Base-by-base conservation (phyloP, 2,329 filamentous ascomycete genomes). In the Ceratocystis smalleyi region DNA sequence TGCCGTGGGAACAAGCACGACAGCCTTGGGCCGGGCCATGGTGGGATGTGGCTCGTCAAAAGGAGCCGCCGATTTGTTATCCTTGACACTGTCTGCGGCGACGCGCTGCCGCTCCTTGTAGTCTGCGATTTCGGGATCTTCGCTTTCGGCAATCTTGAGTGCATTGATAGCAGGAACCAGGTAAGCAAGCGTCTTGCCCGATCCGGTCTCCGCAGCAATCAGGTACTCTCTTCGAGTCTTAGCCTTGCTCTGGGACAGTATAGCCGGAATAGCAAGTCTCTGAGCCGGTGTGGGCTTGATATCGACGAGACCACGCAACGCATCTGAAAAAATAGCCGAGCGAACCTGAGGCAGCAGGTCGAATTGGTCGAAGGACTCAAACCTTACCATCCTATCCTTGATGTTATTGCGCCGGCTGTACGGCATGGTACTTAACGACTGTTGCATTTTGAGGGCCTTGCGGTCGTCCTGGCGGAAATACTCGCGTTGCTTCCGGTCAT, bases 401-500 rank as follows among this genome's bases (percentile, higher is more conserved):
- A 82, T 74, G 4, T 71, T 73, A 64, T 75, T 74, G 64, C 84
- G 80, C 69, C 83, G 82, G 45, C 83, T 83, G 72, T 96, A 96
- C 0, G 89, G 83, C 3, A 97, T 79, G 2, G 85, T 83, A 1
- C 88, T 78, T 68, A 97, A 77, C 1, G 88, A 80, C 62, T 85
- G 84, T 73, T 96, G 92, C 92, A 97, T 97, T 76, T 95, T 96
- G 73, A 97, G 78, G 3, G 92, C 91, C 72, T 95, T 91, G 74
- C 72, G 78, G 74, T 75, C 71, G 68, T 75, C 73, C 57, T 66
- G 69, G 47, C 68, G 68, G 61, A 69, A 69, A 77, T 72, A 75
- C 69, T 75, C 70, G 65, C 71, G 67, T 67, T 73, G 70, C 62
- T 72, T 72, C 43, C 70, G 66, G 62, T 68, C 68, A 62, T 65